Base-by-base conservation (phyloP, 2,329 filamentous ascomycete species). In the Pseudocercospora cruenta region DNA sequence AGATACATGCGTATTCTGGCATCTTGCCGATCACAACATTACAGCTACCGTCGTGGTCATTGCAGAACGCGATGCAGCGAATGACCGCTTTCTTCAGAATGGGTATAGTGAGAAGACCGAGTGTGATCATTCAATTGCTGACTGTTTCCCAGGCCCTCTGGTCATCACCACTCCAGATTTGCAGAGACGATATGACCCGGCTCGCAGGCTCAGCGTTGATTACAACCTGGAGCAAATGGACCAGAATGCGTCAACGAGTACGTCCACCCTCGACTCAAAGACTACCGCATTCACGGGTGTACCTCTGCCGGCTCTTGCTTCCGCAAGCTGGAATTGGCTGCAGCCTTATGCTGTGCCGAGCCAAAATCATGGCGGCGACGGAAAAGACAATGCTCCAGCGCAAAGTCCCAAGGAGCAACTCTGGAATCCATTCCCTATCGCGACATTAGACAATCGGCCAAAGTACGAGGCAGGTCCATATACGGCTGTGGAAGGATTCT, bases 21-120 rank as follows among this genome's bases (percentile, higher is more conserved):
- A 60, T 66, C 9, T 21, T 66, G n/a, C 64, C 64, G 2, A 63
- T 66, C 9, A 60, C 33, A 16, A 43, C 24, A 19, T 21, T 66
- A 22, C 60, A 63, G 10, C 31, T 66, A 9, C 64, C 64, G 26
- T 21, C 51, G 4, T 66, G 64, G 64, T 53, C 64, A 10, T 26
- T 63, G 3, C 60, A 63, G 36, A 36, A 33, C n/a, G 64, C 64
- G 9, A 47, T 66, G 31, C 16, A 59, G 14, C 33, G 54, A 3
- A 66, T 63, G 60, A 66, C 60, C 1, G 64, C 53, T 3, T 63
- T 66, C 31, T 63, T 63, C n/a, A 36, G 24, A 22, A 57, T 60
- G 33, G 28, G 28, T 31, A 31, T 31, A 9, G 28, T 6, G 8
- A 9, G 8, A 31, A 31, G 4, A 31, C 28, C 28, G 28, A 5